These are phyloP conservation scores for Haplosporangium sp. DNA, from an alignment of 371 early-diverging fungal genomes.

Conservation along the genomic window DNA sequence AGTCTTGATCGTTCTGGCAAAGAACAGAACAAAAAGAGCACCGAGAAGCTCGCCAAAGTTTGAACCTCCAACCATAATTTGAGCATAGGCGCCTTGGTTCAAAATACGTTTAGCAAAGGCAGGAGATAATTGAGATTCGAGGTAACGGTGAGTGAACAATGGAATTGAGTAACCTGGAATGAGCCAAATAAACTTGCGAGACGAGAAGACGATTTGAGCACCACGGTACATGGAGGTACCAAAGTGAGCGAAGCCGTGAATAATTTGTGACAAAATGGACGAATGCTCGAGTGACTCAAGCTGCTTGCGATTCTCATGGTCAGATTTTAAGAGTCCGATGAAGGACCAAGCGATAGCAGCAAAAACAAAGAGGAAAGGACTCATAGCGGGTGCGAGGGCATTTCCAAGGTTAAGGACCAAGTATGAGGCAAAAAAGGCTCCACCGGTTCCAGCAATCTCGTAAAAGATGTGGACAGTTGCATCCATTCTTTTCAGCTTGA, in stretches of 20 bases:
- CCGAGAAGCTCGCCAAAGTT: slow-evolving; percentile 66
- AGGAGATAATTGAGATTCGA: slow-evolving; percentile 60
- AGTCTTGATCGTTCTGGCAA: slow-evolving; percentile 57
- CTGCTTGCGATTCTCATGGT: slow-evolving; percentile 22
- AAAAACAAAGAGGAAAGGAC: slow-evolving; percentile 59
- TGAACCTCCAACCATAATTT: slow-evolving; percentile 62
- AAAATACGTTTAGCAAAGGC: slow-evolving; percentile 60
- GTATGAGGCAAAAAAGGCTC: slow-evolving; percentile 61
- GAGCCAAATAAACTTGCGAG: slow-evolving; percentile 63
- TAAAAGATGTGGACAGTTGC: slow-evolving; percentile 64
- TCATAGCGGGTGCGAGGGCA: slow-evolving; percentile 57
- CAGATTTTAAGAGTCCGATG: slow-evolving; percentile 48
- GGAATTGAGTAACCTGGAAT: slow-evolving; percentile 64
- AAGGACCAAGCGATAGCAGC: slow-evolving; percentile 59
- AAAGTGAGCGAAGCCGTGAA: slow-evolving; percentile 54
- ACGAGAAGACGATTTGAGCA: slow-evolving; percentile 56
- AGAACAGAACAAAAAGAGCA: slow-evolving; percentile 60
- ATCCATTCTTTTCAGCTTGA: slow-evolving; percentile 68
- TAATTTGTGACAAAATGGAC: slow-evolving; percentile 26
- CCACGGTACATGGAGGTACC: slow-evolving; percentile 55
- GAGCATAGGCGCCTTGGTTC: slow-evolving; percentile 52
- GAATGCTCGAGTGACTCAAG: slow-evolving; percentile 20
- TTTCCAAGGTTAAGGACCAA: slow-evolving; percentile 57
- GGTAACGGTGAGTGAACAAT: slow-evolving; percentile 64
- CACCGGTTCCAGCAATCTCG: slow-evolving; percentile 65